These are phyloP conservation scores for Baeospora myosura DNA, from an alignment of 1,284 basidiomycete genomes.

Conservation along the genomic window DNA sequence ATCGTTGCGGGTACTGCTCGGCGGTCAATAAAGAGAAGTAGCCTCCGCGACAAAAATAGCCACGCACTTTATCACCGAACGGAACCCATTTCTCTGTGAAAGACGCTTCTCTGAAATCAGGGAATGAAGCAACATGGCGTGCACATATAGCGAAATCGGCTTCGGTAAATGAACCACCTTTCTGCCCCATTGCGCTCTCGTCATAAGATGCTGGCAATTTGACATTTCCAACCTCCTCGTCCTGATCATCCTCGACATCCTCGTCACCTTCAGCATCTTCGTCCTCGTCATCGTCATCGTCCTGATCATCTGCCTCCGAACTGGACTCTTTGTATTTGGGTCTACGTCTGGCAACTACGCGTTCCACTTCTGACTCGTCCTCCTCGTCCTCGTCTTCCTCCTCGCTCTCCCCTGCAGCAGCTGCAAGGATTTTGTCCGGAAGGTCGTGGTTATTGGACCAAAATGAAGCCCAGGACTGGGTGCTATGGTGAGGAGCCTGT, in stretches of 20 bases:
- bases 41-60: background rate
- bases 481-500: conserved; percentile 55
- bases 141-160: conserved; percentile 55
- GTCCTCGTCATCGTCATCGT: conserved; percentile 23
- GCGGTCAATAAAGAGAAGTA: background rate
- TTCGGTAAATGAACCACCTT: conserved; percentile 39
- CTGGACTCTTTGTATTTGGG: conserved; percentile 33
- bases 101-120: conserved; percentile 36
- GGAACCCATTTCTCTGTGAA: conserved; percentile 43
- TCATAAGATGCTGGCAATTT: conserved; percentile 24
- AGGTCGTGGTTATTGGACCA: conserved; percentile 55
- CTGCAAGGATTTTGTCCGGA: conserved; percentile 55
- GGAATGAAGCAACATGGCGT: conserved; percentile 43
- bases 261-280: conserved; percentile 24
- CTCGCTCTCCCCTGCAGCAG: conserved; percentile 32
- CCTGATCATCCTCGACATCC: conserved; percentile 23
- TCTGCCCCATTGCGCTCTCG: conserved; percentile 45
- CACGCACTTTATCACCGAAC: conserved; percentile 40
- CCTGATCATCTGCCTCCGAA: conserved; percentile 28
- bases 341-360: conserved; percentile 15
- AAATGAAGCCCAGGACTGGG: conserved; percentile 52
- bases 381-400: conserved; percentile 20
- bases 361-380: conserved; percentile 13
- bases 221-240: conserved; percentile 21
- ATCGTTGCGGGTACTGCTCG: conserved; percentile 41